A percentile compares a stretch with the other conserved stretches of the same genome.
phyloP scores from a whole-genome alignment of 768 basidiomycete species.

The Pleurotus platypus region DNA sequence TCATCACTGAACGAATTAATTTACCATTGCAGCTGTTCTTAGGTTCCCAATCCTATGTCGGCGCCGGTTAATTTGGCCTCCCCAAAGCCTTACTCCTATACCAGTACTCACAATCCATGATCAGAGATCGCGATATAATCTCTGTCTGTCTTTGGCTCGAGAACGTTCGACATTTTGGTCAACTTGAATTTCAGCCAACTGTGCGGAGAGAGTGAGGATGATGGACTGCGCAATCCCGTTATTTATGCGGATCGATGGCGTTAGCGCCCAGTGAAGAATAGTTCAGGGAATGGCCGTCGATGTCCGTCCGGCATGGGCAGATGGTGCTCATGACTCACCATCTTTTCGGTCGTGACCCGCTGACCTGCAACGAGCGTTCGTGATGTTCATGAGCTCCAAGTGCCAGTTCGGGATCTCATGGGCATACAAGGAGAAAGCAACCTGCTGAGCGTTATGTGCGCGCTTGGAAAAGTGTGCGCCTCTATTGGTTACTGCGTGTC shows the following conservation, averaged over 20 bases:
- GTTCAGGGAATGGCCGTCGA: background rate
- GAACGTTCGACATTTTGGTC: conserved; percentile 45
- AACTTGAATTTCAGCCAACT: background rate
- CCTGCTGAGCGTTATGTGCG: no score
- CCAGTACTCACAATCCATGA: conserved; percentile 63
- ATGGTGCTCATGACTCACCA: no score
- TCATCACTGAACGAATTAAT: background rate
- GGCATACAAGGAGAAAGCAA: no score
- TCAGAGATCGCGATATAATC: conserved; percentile 76
- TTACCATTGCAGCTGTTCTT: conserved; percentile 68
- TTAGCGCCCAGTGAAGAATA: background rate
- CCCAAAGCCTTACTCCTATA: background rate
- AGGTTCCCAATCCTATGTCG: conserved; percentile 71
- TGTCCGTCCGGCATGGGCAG: background rate
- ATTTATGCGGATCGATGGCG: background rate
- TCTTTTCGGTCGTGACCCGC: no score
- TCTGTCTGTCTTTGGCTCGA: conserved; percentile 48
- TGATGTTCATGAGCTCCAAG: no score
- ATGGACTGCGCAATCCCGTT: background rate
- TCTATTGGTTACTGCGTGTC: no score
- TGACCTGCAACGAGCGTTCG: no score
- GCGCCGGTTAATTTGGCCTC: background rate
- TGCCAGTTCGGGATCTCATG: no score
- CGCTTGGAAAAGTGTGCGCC: no score
- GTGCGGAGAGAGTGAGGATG: background rate